A percentile compares a stretch with the other conserved stretches of the same genome.
Evolutionary conservation across 1,139 yeast genomes (phyloP).

Genomic region (Suzukiozyma palmioleophila): DNA sequence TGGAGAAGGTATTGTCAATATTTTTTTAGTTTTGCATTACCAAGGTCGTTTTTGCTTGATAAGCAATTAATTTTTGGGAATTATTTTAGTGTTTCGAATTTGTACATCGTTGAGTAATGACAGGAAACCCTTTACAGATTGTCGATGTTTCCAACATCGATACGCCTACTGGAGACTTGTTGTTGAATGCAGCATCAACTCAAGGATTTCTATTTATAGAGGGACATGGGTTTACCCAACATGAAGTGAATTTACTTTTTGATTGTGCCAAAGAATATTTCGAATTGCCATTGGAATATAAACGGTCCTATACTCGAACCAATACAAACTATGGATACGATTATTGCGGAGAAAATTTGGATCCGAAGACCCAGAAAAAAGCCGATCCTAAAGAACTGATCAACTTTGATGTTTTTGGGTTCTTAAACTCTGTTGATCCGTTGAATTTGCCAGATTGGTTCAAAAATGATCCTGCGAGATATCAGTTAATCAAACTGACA

Average conservation of each 20-base stretch:
- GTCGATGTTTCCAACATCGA: conserved; percentile 53
- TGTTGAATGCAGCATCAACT: conserved; percentile 60
- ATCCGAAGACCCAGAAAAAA: conserved; percentile 39
- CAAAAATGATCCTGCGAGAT: conserved; percentile 25
- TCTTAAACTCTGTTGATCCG: conserved; percentile 31
- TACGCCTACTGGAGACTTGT: conserved; percentile 41
- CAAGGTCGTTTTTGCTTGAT: too few species aligned
- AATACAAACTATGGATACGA: conserved; percentile 58
- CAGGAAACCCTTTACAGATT: conserved; percentile 39
- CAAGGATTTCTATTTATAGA: conserved; percentile 73
- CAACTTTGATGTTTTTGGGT: conserved; percentile 40
- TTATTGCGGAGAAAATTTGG: conserved; percentile 56
- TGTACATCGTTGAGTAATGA: conserved; percentile 2
- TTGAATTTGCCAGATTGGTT: conserved; percentile 44
- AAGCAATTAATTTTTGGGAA: background rate
- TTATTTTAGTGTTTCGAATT: background rate
- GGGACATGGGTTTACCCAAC: conserved; percentile 61
- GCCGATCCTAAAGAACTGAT: conserved; percentile 64
- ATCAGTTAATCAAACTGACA: conserved; percentile 26
- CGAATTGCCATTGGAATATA: conserved; percentile 45
- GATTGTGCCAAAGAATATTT: conserved; percentile 54
- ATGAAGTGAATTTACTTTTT: conserved; percentile 55
- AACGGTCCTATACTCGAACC: conserved; percentile 44
- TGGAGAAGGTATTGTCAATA: too few species aligned
- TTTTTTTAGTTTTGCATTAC: too few species aligned